Conservation (phyloP, 371 early-diverging fungal genomes). For the Mortierella sp. region DNA sequence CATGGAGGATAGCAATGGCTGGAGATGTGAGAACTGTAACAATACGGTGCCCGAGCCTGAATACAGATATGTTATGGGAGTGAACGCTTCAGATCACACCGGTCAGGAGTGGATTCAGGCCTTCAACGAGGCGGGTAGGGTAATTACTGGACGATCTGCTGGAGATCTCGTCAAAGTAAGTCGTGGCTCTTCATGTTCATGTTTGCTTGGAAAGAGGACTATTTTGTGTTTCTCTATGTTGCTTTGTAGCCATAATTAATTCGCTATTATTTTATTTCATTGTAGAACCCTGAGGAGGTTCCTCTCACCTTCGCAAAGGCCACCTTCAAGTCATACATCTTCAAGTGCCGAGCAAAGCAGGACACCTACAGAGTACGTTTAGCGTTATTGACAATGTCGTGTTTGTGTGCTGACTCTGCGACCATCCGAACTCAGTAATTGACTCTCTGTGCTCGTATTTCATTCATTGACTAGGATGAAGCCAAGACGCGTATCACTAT, state of each 20-base stretch:
- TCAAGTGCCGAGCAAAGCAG: constrained; percentile 84
- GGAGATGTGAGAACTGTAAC: constrained; percentile 96
- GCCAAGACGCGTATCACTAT: constrained; percentile 67
- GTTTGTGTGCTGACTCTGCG: not conserved
- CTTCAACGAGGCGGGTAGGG: constrained; percentile 88
- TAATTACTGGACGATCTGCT: constrained; percentile 81
- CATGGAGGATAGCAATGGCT: constrained; percentile 70
- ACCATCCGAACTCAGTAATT: not conserved
- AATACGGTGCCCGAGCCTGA: constrained; percentile 73
- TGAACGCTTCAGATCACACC: constrained; percentile 83
- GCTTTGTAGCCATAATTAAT: not conserved
- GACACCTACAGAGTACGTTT: constrained; percentile 85
- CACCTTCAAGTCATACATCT: constrained; percentile 75
- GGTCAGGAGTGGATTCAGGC: constrained; percentile 86
- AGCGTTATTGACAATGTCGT: not conserved
- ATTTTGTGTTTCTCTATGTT: not conserved
- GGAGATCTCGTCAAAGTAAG: constrained; percentile 67
- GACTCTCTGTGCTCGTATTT: not conserved
- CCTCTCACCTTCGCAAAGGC: constrained; percentile 59
- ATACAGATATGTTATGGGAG: constrained; percentile 85
- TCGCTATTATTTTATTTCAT: constrained; percentile 34
- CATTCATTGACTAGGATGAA: constrained; percentile 64
- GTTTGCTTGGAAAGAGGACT: not conserved
- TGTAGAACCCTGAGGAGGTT: constrained; percentile 32
- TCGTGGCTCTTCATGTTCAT: not conserved